Conservation (phyloP, 163 green algal genomes). For the Scenedesmus sp. region DNA sequence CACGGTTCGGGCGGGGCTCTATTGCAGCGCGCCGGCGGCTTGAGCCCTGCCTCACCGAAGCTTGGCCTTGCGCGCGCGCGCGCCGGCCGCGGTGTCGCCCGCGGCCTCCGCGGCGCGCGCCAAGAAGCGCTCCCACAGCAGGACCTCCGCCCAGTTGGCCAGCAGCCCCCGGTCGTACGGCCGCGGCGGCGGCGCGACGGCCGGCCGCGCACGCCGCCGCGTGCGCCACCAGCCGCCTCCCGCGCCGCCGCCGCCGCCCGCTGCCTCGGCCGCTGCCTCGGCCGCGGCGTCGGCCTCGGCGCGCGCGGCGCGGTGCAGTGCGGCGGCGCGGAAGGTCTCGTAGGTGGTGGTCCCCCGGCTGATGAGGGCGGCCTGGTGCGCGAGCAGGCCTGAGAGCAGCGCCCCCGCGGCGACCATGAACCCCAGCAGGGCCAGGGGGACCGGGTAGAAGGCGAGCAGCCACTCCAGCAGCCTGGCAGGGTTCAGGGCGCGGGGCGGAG, state of each 20-base stretch:
- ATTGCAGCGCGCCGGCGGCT: no score
- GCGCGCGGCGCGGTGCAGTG: not conserved
- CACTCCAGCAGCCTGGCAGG: conserved; percentile 49
- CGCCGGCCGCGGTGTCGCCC: no score
- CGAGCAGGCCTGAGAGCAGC: conserved; percentile 15
- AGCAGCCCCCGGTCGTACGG: conserved; percentile 28
- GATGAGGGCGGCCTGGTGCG: conserved; percentile 25
- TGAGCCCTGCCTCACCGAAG: no score
- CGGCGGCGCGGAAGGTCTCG: conserved; percentile 6
- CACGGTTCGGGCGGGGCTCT: no score
- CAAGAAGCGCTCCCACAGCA: conserved; percentile 19
- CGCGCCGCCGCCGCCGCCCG: not conserved
- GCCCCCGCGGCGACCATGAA: conserved; percentile 43
- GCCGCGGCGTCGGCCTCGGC: conserved; percentile 9
- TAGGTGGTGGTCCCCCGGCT: conserved; percentile 28
- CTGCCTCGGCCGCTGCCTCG: not conserved
- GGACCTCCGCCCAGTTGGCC: conserved; percentile 33
- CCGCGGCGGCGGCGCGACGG: not conserved
- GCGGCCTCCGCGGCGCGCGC: no score
- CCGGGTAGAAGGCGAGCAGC: conserved; percentile 46
- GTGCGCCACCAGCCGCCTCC: not conserved
- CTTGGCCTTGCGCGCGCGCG: no score
- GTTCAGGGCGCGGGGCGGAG: not conserved
- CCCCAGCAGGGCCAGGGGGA: conserved; percentile 32
- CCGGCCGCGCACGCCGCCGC: not conserved